phyloP scores from a whole-genome alignment of 176 grass and related monocot species.

The Ampelocalamus luodianensis region DNA sequence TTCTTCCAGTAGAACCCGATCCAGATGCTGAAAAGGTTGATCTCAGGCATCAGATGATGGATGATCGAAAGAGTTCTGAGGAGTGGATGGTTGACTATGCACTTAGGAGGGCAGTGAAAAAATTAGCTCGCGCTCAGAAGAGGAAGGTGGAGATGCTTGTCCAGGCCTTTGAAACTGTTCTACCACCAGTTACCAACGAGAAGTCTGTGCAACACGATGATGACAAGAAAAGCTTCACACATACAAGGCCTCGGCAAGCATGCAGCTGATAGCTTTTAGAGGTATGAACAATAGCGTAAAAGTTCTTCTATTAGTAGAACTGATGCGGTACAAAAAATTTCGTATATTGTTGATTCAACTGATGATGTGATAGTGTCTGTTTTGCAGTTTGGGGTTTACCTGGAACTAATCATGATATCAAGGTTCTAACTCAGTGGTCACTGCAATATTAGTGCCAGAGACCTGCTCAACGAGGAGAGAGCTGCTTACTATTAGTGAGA shows the following conservation, averaged over 20 bases:
- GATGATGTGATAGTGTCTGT: neutral
- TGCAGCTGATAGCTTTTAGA: constrained; percentile 40
- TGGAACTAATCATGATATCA: constrained; percentile 49
- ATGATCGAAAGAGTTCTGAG: constrained; percentile 75
- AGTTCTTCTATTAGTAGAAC: neutral
- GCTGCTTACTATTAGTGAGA: constrained; percentile 27
- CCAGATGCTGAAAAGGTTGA: constrained; percentile 71
- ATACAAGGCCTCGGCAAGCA: constrained; percentile 45
- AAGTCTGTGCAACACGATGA: constrained; percentile 25
- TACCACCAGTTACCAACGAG: constrained; percentile 37
- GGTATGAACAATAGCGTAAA: constrained; percentile 22
- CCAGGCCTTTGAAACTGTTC: constrained; percentile 80
- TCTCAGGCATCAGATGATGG: constrained; percentile 68
- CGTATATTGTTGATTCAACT: neutral
- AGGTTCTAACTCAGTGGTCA: constrained; percentile 50
- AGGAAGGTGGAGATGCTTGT: constrained; percentile 85
- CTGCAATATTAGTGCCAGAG: constrained; percentile 72
- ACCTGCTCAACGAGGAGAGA: constrained; percentile 44
- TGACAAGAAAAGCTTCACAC: constrained; percentile 36
- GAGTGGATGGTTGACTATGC: constrained; percentile 95
- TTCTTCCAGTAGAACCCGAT: constrained; percentile 62
- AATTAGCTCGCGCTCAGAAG: constrained; percentile 63
- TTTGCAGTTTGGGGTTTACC: constrained; percentile 27
- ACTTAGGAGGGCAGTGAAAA: constrained; percentile 67
- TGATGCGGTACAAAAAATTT: neutral